Evolutionary conservation across 139 green algal genomes (phyloP).

Genomic region (Prasinococcaceae sp.): DNA sequence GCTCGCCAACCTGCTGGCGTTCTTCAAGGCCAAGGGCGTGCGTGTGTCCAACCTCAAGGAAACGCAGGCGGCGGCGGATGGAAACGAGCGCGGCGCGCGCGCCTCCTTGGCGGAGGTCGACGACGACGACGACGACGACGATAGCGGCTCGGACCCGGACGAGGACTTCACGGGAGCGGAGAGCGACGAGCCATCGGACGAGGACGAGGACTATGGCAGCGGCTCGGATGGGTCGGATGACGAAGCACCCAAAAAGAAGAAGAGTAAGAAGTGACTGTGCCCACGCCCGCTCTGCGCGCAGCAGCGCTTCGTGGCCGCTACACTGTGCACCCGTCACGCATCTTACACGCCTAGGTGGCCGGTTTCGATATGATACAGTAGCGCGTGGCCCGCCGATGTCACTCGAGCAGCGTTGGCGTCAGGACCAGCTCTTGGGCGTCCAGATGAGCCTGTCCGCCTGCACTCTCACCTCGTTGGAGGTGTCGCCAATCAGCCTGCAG

Average conservation of each 20-base stretch:
- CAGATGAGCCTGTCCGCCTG: too few relatives aligned
- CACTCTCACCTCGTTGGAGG: too few relatives aligned
- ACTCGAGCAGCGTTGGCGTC: too few relatives aligned
- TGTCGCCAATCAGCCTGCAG: too few relatives aligned
- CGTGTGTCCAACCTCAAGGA: slow-evolving; percentile 68
- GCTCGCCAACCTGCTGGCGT: slow-evolving; percentile 82
- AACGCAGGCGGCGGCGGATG: slow-evolving; percentile 38
- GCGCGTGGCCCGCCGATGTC: too few relatives aligned
- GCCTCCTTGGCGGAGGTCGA: slow-evolving; percentile 30
- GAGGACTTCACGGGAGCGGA: not conserved
- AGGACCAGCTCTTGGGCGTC: too few relatives aligned
- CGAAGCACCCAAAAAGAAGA: not conserved
- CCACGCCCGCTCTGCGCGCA: too few relatives aligned
- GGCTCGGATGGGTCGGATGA: not conserved
- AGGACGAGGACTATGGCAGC: slow-evolving; percentile 6
- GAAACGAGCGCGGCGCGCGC: too few relatives aligned
- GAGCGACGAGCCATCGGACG: not conserved
- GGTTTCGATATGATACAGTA: not conserved
- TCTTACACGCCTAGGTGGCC: not conserved
- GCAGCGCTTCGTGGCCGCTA: not conserved
- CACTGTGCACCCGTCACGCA: not conserved
- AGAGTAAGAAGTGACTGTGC: not conserved
- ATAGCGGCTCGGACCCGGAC: not conserved
- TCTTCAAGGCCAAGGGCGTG: slow-evolving; percentile 69
- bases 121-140: not conserved